Percentiles rank a stretch among this genome's conserved stretches.
Evolutionary conservation across 345 rosid species (phyloP).

Genomic region (Acer negundo): DNA sequence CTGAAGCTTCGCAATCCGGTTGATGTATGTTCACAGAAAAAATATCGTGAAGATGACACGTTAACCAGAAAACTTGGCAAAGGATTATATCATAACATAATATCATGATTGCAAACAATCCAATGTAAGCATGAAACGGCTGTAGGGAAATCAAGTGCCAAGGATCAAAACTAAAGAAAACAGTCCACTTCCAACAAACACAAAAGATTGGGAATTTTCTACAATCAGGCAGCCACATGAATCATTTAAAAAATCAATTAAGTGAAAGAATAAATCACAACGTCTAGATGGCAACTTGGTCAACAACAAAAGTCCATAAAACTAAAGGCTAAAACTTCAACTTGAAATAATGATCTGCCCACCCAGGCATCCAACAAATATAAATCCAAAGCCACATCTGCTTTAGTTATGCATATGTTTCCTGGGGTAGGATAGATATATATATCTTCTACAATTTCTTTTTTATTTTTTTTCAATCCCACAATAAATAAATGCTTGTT

Average conservation of each 20-base stretch:
- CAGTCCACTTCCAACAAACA: neutral
- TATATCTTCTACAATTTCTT: neutral
- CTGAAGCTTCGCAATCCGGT: neutral
- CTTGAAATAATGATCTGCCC: neutral
- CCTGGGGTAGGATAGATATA: neutral
- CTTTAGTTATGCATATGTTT: neutral
- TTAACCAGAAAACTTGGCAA: neutral
- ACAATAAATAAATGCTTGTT: neutral
- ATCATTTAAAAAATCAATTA: neutral
- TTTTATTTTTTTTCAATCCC: neutral
- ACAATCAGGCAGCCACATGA: neutral
- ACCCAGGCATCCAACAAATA: neutral
- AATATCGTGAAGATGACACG: neutral
- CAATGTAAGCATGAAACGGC: neutral
- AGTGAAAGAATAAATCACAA: neutral
- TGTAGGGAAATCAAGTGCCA: neutral
- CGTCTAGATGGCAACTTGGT: neutral
- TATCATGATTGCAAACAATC: neutral
- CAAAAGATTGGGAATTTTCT: neutral
- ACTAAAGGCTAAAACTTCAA: neutral
- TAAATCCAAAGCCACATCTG: neutral
- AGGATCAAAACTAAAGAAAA: neutral
- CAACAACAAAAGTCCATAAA: constrained; percentile 5
- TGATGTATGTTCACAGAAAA: too few relatives aligned
- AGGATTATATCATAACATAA: neutral